phyloP scores from a whole-genome alignment of 176 grass and related monocot species.

The Eleusine indica region DNA sequence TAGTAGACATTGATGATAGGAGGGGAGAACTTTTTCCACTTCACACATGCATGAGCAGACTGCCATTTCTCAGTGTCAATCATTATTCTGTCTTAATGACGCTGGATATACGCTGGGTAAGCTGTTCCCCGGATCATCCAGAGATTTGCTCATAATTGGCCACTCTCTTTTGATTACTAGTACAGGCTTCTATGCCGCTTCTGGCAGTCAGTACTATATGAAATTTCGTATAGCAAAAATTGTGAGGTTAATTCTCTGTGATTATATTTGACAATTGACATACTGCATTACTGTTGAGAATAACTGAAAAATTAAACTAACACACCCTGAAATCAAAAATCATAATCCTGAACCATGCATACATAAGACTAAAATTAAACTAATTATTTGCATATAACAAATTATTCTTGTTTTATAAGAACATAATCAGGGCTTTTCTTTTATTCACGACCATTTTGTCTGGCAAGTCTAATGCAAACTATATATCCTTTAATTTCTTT shows the following conservation, averaged over 20 bases:
- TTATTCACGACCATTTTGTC: not conserved
- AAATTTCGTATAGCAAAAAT: not conserved
- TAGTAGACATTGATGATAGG: not conserved
- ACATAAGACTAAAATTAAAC: not conserved
- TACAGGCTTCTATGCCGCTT: conserved; percentile 7
- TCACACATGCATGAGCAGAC: conserved; percentile 30
- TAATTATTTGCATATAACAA: not conserved
- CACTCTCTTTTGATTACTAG: conserved; percentile 10
- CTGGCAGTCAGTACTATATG: conserved; percentile 4
- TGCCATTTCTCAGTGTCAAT: conserved; percentile 32
- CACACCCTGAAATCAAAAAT: not conserved
- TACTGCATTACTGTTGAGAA: conserved; percentile 1
- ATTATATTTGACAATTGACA: not conserved
- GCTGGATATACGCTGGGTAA: conserved; percentile 3
- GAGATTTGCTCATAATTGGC: conserved; percentile 17
- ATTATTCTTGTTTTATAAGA: not conserved
- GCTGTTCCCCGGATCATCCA: conserved; percentile 15
- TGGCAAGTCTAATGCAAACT: not conserved
- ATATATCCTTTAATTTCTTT: not conserved
- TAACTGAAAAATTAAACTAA: not conserved
- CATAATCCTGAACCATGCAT: not conserved
- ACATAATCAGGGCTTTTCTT: not conserved
- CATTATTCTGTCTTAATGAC: conserved; percentile 41
- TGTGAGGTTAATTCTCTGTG: not conserved
- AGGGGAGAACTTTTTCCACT: not conserved